phyloP scores from a whole-genome alignment of 768 basidiomycete species.

The Thelephora aurantiotincta region DNA sequence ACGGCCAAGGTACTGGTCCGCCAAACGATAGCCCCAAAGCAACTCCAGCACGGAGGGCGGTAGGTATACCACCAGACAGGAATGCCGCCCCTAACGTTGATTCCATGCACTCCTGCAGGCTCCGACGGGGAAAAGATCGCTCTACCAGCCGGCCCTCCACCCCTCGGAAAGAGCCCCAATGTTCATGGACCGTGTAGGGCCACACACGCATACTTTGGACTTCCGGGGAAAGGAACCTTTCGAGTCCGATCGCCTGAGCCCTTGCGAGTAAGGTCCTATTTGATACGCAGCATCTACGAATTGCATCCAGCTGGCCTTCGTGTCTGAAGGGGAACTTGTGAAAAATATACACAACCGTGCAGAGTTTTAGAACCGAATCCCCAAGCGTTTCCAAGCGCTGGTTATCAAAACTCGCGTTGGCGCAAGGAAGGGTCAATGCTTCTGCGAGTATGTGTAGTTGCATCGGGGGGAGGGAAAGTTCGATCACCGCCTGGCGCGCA shows the following conservation, averaged over 20 bases:
- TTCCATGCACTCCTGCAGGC: slow-evolving; percentile 83
- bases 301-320: slow-evolving; percentile 65
- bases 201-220: slow-evolving; percentile 37
- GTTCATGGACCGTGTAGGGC: slow-evolving; percentile 33
- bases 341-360: slow-evolving; percentile 62
- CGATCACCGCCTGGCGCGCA: slow-evolving; percentile 31
- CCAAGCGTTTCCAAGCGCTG: slow-evolving; percentile 82
- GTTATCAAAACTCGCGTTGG: slow-evolving; percentile 55
- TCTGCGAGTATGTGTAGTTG: slow-evolving; percentile 44
- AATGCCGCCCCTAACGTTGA: slow-evolving; percentile 71
- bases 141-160: slow-evolving; percentile 18
- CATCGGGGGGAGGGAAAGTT: slow-evolving; percentile 51
- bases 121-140: slow-evolving; percentile 47
- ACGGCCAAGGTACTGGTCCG: slow-evolving; percentile 50
- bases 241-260: slow-evolving; percentile 49
- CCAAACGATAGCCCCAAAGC: slow-evolving; percentile 62
- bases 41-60: slow-evolving; percentile 51
- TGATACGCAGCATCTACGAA: slow-evolving; percentile 52
- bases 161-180: slow-evolving; percentile 20
- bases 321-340: slow-evolving; percentile 65
- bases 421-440: slow-evolving; percentile 62
- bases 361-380: slow-evolving; percentile 69
- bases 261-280: slow-evolving; percentile 59
- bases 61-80: slow-evolving; percentile 53
- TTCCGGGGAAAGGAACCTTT: slow-evolving; percentile 52